A percentile compares a stretch with the other conserved stretches of the same genome.
Conservation (phyloP, 306 rosid species). For the Prunus davidiana region DNA sequence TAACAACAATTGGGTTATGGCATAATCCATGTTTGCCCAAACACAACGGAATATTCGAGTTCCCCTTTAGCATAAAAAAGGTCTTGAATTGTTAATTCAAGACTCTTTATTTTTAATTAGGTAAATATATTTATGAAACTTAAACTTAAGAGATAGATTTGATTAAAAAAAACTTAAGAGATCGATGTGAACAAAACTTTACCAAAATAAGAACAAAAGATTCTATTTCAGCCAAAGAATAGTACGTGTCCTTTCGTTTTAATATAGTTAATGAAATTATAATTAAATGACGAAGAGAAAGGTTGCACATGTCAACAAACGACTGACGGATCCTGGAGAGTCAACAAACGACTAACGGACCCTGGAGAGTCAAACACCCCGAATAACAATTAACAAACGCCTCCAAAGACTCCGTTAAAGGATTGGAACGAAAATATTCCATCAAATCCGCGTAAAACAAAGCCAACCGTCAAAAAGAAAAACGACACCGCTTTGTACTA, state of each 20-base stretch:
- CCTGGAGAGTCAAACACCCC: neutral
- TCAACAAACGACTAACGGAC: too few relatives aligned
- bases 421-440: neutral
- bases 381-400: neutral
- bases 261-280: too few relatives aligned
- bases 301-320: too few relatives aligned
- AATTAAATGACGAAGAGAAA: too few relatives aligned
- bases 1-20: neutral
- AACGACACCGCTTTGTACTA: neutral
- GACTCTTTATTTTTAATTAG: neutral
- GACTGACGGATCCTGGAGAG: too few relatives aligned
- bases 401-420: neutral
- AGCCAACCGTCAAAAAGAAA: neutral
- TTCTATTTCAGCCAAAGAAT: too few relatives aligned
- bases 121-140: neutral
- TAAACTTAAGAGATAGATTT: too few relatives aligned
- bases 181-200: too few relatives aligned
- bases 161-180: neutral
- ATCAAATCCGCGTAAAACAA: neutral
- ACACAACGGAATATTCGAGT: neutral
- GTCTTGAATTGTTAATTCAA: neutral
- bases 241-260: too few relatives aligned
- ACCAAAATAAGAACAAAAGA: too few relatives aligned
- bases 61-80: neutral
- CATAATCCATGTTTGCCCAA: neutral